Percentiles rank a stretch among this genome's conserved stretches.
phyloP scores from a whole-genome alignment of 108 stramenopile species.

The Asterionellopsis glacialis region DNA sequence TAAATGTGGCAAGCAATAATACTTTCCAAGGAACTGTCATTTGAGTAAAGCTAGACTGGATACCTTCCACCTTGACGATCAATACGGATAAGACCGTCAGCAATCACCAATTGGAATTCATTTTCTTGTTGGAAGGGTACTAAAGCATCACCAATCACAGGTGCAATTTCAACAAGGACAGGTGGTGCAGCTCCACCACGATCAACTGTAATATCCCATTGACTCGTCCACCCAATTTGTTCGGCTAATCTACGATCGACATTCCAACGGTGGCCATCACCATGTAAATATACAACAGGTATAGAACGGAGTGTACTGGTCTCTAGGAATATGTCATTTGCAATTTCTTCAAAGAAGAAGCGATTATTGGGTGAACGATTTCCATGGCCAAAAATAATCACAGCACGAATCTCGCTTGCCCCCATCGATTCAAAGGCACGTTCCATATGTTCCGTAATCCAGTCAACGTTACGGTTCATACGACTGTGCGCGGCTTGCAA shows the following conservation, averaged over 20 bases:
- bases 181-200: constrained; percentile 21
- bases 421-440: not conserved
- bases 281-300: constrained; percentile 26
- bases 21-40: too few species aligned
- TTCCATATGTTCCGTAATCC: constrained; percentile 14
- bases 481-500: constrained; percentile 7
- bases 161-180: constrained; percentile 17
- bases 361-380: constrained; percentile 5
- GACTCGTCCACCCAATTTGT: constrained; percentile 16
- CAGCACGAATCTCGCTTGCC: constrained; percentile 4
- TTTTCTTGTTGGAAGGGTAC: constrained; percentile 6
- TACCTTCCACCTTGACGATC: constrained; percentile 21
- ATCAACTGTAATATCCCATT: constrained; percentile 20
- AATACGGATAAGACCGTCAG: constrained; percentile 15
- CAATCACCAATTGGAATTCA: constrained; percentile 11
- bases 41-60: too few species aligned
- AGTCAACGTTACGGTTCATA: constrained; percentile 14
- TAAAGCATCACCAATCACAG: not conserved
- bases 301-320: constrained; percentile 1
- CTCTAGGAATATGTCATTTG: constrained; percentile 1
- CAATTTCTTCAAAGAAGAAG: constrained; percentile 13
- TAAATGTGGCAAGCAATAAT: too few species aligned
- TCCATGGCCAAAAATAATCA: constrained; percentile 23
- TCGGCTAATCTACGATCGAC: constrained; percentile 15
- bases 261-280: constrained; percentile 32